Percentiles rank a stretch among this genome's conserved stretches.
These are phyloP conservation scores for Bruguiera parviflora DNA, from an alignment of 345 rosid species.

Conservation along the genomic window DNA sequence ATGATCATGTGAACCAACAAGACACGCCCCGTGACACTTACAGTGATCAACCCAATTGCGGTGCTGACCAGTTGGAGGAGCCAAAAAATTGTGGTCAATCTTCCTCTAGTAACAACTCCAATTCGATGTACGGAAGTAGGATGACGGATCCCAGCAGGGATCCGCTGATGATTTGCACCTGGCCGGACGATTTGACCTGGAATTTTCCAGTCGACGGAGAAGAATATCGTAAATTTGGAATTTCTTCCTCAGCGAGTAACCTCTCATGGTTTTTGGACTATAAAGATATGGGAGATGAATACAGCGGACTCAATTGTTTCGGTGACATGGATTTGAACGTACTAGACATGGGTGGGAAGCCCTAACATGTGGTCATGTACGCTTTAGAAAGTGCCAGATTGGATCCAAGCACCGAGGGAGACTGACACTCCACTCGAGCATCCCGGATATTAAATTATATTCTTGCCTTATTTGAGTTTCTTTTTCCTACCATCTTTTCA, in stretches of 20 bases:
- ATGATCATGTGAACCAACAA: not conserved
- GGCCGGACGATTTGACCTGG: constrained; percentile 49
- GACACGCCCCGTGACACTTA: not conserved
- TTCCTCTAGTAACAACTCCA: constrained; percentile 20
- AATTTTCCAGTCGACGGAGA: constrained; percentile 26
- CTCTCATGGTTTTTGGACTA: constrained; percentile 47
- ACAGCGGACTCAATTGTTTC: constrained; percentile 40
- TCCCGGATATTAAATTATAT: too few species aligned
- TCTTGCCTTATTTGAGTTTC: too few species aligned
- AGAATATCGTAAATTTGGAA: constrained; percentile 34
- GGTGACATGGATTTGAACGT: constrained; percentile 31
- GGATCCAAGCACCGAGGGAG: too few species aligned
- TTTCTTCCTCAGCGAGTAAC: constrained; percentile 32
- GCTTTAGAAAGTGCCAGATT: too few species aligned
- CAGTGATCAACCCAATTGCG: constrained; percentile 2
- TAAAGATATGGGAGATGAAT: constrained; percentile 37
- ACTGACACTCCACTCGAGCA: too few species aligned
- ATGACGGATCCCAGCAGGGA: constrained; percentile 9
- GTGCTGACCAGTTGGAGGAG: constrained; percentile 1
- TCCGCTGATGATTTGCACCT: constrained; percentile 24
- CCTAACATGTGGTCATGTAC: not conserved
- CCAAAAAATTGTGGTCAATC: not conserved
- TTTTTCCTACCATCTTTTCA: too few species aligned
- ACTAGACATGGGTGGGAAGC: constrained; percentile 30
- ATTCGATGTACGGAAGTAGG: not conserved